Conservation (phyloP, 805 yeast genomes). For the Schwanniomyces polymorphus region DNA sequence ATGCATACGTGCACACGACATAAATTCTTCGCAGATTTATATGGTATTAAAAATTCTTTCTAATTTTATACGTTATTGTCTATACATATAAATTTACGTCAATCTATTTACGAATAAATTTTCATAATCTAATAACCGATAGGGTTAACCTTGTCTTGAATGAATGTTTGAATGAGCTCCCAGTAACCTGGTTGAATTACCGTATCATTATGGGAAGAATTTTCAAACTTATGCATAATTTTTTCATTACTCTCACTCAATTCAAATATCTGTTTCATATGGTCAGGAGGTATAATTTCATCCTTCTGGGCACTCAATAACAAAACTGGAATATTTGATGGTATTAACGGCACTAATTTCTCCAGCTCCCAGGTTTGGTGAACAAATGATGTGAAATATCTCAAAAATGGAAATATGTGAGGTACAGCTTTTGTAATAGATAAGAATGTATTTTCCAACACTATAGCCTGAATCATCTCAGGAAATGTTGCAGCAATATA, state of each 20-base stretch:
- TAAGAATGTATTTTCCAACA: slow-evolving; percentile 85
- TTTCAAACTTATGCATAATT: slow-evolving; percentile 51
- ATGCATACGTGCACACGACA: neutral
- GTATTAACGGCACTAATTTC: slow-evolving; percentile 48
- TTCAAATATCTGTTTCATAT: slow-evolving; percentile 63
- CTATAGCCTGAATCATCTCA: slow-evolving; percentile 54
- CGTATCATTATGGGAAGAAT: slow-evolving; percentile 83
- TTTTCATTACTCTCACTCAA: slow-evolving; percentile 54
- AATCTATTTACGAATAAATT: slow-evolving; percentile 6
- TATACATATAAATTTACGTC: slow-evolving; percentile 12
- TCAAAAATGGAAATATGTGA: slow-evolving; percentile 69
- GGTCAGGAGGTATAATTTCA: slow-evolving; percentile 89
- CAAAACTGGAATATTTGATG: slow-evolving; percentile 60
- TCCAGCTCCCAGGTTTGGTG: slow-evolving; percentile 87
- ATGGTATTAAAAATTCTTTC: neutral
- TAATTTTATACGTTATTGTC: slow-evolving; percentile 6
- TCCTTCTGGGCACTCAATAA: slow-evolving; percentile 74
- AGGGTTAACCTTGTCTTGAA: slow-evolving; percentile 44
- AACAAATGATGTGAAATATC: slow-evolving; percentile 57
- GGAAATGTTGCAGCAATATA: slow-evolving; percentile 68
- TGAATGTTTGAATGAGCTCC: slow-evolving; percentile 61
- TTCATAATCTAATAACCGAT: slow-evolving; percentile 23
- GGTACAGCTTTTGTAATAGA: slow-evolving; percentile 71
- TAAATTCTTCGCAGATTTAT: neutral
- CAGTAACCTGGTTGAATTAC: slow-evolving; percentile 75